Evolutionary conservation across 495 filamentous ascomycete species (phyloP), one percentile per base, ranked within the genome.

Genomic region (Saxophila tyrrhenica): DNA sequence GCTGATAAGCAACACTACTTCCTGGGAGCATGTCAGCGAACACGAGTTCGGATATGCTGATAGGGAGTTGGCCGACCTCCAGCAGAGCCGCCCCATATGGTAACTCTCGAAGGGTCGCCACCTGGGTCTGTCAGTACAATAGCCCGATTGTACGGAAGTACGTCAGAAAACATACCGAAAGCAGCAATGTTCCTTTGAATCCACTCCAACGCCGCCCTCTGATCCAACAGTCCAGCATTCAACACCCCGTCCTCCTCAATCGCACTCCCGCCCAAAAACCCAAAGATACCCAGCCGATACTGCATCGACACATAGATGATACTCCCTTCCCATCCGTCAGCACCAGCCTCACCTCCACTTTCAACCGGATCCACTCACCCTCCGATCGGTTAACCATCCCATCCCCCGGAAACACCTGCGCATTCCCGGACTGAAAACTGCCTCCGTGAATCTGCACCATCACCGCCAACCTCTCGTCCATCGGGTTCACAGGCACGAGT

Each of bases 191-290:
- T 35, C 7, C 57, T 35, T 39, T 68, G 66, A 3, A 69, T 63
- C 68, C 68, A 70, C 23, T 67, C 57, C 15, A 70, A 54, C 17
- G 66, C 66, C 29, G 55, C 38, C 44, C 67, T 60, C 63, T 69
- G 67, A 51, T 70, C 68, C 16, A 70, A 55, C 41, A 70, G 48
- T 11, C 66, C 67, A 38, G 66, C 67, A 54, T 70, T 70, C n/a
- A 57, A 51, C 7, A 57, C 56, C n/a, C 67, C 67, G 41, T 64
- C 55, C 2, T 59, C 48, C 16, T 55, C 55, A 42, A 68, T 55
- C 35, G 68, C 63, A n/a, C 25, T 43, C 17, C 64, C 58, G 16
- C 56, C 10, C 8, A 70, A 54, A 48, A 70, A 69, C 0, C 67
- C 67, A 43, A 68, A 68, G 13, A 63, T 61, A n/a, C 66, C 66